Conservation (phyloP, 2,329 filamentous ascomycete genomes). For the Didymella glomerata region DNA sequence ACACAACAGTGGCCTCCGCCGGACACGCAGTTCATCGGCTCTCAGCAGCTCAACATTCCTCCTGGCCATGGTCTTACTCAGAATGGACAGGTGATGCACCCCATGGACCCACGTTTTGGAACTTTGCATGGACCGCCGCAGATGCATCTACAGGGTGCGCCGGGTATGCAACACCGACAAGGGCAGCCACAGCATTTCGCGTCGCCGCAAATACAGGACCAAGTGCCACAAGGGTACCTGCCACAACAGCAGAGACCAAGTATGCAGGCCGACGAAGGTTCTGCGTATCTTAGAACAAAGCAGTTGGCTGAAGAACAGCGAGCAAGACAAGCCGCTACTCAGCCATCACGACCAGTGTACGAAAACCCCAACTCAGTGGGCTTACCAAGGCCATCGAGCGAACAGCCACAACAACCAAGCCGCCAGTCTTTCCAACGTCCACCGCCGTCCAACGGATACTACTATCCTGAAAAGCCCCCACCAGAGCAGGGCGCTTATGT, state of each 20-base stretch:
- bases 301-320: slow-evolving; percentile 36
- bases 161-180: slow-evolving; percentile 26
- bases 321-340: slow-evolving; percentile 18
- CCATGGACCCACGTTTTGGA: slow-evolving; percentile 23
- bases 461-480: slow-evolving; percentile 30
- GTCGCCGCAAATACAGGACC: slow-evolving; percentile 21
- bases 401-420: slow-evolving; percentile 17
- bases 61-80: slow-evolving; percentile 26
- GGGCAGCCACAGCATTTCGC: slow-evolving; percentile 14
- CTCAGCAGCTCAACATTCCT: slow-evolving; percentile 30
- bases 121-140: slow-evolving; percentile 21
- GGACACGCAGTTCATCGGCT: slow-evolving; percentile 24
- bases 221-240: slow-evolving; percentile 16
- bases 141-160: slow-evolving; percentile 23
- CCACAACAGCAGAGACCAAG: slow-evolving; percentile 19
- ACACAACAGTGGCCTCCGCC: slow-evolving; percentile 30
- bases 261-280: slow-evolving; percentile 24
- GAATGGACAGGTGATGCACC: slow-evolving; percentile 31
- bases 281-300: slow-evolving; percentile 36
- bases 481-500: slow-evolving; percentile 29
- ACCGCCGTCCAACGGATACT: slow-evolving; percentile 35
- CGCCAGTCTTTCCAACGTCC: slow-evolving; percentile 23
- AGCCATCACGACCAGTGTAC: slow-evolving; percentile 17
- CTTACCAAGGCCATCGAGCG: slow-evolving; percentile 12
- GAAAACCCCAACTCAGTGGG: slow-evolving; percentile 14